Percentiles rank a stretch among this genome's conserved stretches.
Conservation (phyloP, 148 eudicot genomes). For the Diospyros lotus region DNA sequence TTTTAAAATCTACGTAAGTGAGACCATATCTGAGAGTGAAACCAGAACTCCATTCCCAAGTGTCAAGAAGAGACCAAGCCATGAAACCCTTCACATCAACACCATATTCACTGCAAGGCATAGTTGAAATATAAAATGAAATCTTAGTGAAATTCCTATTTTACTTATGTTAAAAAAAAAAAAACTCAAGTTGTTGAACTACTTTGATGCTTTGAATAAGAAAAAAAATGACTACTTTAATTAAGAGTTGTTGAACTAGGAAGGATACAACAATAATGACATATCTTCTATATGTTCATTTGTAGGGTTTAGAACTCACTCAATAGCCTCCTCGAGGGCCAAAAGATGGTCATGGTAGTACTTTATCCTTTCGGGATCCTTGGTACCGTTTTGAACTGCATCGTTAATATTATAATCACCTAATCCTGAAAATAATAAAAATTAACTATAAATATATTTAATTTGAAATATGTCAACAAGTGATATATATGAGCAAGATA, state of each 20-base stretch:
- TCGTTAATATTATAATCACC: constrained; percentile 15
- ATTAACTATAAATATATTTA: background rate
- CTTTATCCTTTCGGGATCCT: constrained; percentile 16
- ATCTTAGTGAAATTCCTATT: too few species aligned
- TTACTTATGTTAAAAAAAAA: too few species aligned
- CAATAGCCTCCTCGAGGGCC: constrained; percentile 17
- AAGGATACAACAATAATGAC: background rate
- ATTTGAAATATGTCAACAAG: background rate
- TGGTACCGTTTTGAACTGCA: constrained; percentile 4
- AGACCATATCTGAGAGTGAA: constrained; percentile 16
- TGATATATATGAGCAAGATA: too few species aligned
- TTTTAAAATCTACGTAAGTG: constrained; percentile 7
- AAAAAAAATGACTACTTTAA: background rate
- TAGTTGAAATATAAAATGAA: too few species aligned
- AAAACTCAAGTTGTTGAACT: too few species aligned
- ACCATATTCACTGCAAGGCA: constrained; percentile 10
- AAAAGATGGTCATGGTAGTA: constrained; percentile 15
- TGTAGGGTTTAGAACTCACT: constrained; percentile 9
- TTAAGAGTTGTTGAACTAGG: background rate
- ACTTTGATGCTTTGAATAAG: too few species aligned
- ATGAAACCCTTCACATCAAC: constrained; percentile 14
- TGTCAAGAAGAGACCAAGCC: constrained; percentile 19
- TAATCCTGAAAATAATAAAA: constrained; percentile 14
- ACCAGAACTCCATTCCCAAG: constrained; percentile 17
- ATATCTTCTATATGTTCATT: too few species aligned